Conservation (phyloP, 1,284 basidiomycete species). For the Tylopilus sp. region DNA sequence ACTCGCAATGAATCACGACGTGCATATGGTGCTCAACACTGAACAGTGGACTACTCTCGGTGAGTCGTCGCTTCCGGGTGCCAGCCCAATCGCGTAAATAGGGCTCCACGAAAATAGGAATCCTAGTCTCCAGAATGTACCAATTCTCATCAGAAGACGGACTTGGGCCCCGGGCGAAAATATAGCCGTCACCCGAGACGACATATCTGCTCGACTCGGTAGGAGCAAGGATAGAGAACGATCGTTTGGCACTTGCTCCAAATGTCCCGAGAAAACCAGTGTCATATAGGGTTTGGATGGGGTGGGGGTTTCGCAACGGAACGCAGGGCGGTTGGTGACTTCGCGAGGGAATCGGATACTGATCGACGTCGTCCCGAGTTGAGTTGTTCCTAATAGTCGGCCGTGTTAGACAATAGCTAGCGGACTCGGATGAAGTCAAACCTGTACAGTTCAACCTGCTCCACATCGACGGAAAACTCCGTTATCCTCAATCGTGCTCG, state of each 20-base stretch:
- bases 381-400: conserved; percentile 37
- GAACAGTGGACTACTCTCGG: conserved; percentile 51
- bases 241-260: conserved; percentile 32
- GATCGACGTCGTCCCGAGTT: conserved; percentile 38
- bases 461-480: conserved; percentile 50
- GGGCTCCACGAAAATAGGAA: conserved; percentile 42
- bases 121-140: conserved; percentile 54
- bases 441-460: conserved; percentile 64
- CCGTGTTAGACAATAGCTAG: conserved; percentile 7
- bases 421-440: conserved; percentile 33
- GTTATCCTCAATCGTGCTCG: conserved; percentile 50
- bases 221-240: conserved; percentile 52
- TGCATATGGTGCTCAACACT: conserved; percentile 52
- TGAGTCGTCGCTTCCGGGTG: conserved; percentile 41
- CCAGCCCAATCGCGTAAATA: conserved; percentile 44
- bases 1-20: conserved; percentile 51
- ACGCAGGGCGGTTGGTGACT: conserved; percentile 57
- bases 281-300: conserved; percentile 50
- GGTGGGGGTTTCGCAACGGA: conserved; percentile 52
- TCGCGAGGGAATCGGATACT: conserved; percentile 51
- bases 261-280: conserved; percentile 41
- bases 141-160: conserved; percentile 38
- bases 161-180: conserved; percentile 34
- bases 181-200: conserved; percentile 42
- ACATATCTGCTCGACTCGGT: conserved; percentile 42